Percentiles rank a stretch among this genome's conserved stretches.
These are phyloP conservation scores for Gossypium ekmanianum DNA, from an alignment of 345 rosid species.

Conservation along the genomic window DNA sequence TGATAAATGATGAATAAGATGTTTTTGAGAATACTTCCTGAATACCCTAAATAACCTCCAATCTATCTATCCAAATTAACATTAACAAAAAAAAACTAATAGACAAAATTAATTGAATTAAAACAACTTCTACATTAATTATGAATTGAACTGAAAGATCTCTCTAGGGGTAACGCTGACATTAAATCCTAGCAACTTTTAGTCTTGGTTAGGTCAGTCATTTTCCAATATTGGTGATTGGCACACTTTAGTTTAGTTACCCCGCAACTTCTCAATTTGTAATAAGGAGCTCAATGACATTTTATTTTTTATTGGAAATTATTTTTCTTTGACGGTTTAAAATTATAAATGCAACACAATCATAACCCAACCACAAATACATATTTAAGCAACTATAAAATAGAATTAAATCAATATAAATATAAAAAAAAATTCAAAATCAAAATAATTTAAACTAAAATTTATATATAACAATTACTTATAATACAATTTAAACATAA, in stretches of 20 bases:
- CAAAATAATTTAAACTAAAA: too few relatives aligned
- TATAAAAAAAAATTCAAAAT: neutral
- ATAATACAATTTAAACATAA: too few relatives aligned
- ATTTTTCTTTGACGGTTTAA: too few relatives aligned
- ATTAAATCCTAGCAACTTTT: neutral
- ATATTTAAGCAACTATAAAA: neutral
- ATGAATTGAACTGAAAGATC: neutral
- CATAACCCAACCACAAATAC: too few relatives aligned
- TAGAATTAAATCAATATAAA: neutral
- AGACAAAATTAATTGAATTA: neutral
- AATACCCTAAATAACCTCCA: too few relatives aligned
- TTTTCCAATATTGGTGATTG: constrained; percentile 8
- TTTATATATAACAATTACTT: too few relatives aligned
- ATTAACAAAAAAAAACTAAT: too few relatives aligned
- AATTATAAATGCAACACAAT: too few relatives aligned
- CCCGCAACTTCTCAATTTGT: constrained; percentile 1
- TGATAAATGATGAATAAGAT: too few relatives aligned
- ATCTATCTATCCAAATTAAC: too few relatives aligned
- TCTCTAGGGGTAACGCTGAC: neutral
- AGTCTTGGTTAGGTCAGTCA: constrained; percentile 12
- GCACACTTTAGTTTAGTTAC: neutral
- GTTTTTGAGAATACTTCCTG: too few relatives aligned
- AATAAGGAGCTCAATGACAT: neutral
- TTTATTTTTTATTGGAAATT: neutral
- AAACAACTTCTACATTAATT: neutral